phyloP scores from a whole-genome alignment of 805 yeast genomes.

The Cyberlindnera maritima region DNA sequence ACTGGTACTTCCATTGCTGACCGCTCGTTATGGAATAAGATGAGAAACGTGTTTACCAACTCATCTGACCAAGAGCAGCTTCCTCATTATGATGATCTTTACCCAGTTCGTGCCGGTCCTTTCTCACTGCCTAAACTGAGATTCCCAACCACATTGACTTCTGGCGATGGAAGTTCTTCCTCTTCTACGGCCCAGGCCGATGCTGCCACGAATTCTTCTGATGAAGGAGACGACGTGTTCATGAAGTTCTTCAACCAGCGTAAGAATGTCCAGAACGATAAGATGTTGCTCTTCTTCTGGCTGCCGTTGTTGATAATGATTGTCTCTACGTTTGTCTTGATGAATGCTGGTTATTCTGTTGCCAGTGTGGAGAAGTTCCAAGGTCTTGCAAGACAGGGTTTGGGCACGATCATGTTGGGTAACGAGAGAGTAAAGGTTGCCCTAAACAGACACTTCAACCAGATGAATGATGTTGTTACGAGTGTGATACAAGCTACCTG shows the following conservation, averaged over 20 bases:
- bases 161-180: constrained; percentile 6
- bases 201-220: constrained; percentile 9
- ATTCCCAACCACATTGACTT: constrained; percentile 13
- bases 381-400: constrained; percentile 38
- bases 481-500: constrained; percentile 26
- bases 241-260: constrained; percentile 41
- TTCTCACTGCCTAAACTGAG: constrained; percentile 19
- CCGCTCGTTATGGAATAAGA: constrained; percentile 36
- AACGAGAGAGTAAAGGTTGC: constrained; percentile 46
- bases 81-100: constrained; percentile 75
- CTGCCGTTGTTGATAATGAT: constrained; percentile 67
- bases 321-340: constrained; percentile 42
- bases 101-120: constrained; percentile 40
- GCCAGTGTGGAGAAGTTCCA: constrained; percentile 35
- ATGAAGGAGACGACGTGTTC: constrained; percentile 32
- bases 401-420: constrained; percentile 51
- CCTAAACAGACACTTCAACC: constrained; percentile 36
- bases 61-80: constrained; percentile 40
- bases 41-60: constrained; percentile 31
- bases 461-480: constrained; percentile 41
- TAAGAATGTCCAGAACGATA: constrained; percentile 61
- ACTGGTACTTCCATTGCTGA: constrained; percentile 16
- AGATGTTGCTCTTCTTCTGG: constrained; percentile 89
- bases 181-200: constrained; percentile 5
- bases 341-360: constrained; percentile 34